Base-by-base conservation (phyloP, 1,139 yeast species). In the Kurtzmaniella quercitrusa region DNA sequence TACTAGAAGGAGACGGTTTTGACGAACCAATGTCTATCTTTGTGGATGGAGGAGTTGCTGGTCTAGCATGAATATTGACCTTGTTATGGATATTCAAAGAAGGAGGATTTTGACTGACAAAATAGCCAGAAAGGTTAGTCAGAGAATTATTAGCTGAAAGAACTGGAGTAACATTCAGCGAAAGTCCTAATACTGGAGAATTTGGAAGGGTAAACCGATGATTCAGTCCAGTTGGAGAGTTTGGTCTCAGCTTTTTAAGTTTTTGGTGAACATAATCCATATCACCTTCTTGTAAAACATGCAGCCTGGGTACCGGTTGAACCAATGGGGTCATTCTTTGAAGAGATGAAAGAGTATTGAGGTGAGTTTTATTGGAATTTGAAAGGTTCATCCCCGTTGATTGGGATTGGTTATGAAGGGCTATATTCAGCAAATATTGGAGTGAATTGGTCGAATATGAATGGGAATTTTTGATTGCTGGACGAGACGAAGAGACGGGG, bases 201-300 rank as follows among this genome's bases (percentile, higher is more conserved):
- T 83, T 78, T 15, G 85, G 79, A 27, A 73, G 54, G 1, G 81
- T 75, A 41, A 89, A 91, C 23, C 51, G 54, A 39, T 54, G 57
- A 12, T 48, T 45, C 15, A 51, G 34, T 14, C 50, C 46, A 27
- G 52, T 59, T 4, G 70, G 68, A 19, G 46, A 39, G 58, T 80
- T 85, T 36, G 95, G 95, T 50, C 94, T 68, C 40, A 93, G 82
- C 54, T 77, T 79, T 57, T 85, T 84, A 41, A 80, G 66, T 43
- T 82, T 70, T 56, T 74, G 73, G 58, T 69, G 63, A 48, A 77
- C 67, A 53, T 70, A 70, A 46, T 75, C 78, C 40, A 65, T 49
- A 50, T 77, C 81, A 37, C 75, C 67, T 31, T 70, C 74, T 47
- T 69, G 69, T 16, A 66, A 48, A 14, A 72, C 70, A 41, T 63